Evolutionary conservation across 345 rosid genomes (phyloP).

Genomic region (Pugionium dolabratum): DNA sequence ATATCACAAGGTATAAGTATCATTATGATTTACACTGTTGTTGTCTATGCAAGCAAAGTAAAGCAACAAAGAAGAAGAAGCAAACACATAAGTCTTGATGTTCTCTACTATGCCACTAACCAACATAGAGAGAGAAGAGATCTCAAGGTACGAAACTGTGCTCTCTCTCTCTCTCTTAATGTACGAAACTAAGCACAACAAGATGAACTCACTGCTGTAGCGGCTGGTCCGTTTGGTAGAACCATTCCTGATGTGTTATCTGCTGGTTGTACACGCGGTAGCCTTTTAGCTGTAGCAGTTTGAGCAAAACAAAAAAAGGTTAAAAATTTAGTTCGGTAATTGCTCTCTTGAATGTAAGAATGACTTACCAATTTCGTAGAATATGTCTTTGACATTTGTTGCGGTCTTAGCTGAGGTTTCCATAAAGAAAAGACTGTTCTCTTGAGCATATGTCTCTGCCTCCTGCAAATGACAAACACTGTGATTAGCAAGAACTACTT

Average conservation of each 20-base stretch:
- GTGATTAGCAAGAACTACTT: conserved; percentile 14
- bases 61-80: conserved; percentile 27
- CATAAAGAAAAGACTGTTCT: conserved; percentile 78
- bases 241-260: conserved; percentile 61
- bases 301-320: not conserved
- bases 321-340: not conserved
- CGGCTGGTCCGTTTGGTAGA: conserved; percentile 44
- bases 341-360: conserved; percentile 18
- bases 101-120: conserved; percentile 33
- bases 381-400: conserved; percentile 70
- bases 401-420: conserved; percentile 88
- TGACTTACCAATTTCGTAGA: conserved; percentile 71
- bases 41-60: conserved; percentile 30
- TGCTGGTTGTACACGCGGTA: conserved; percentile 62
- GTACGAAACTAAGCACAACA: conserved; percentile 49
- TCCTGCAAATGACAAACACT: conserved; percentile 52
- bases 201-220: conserved; percentile 44
- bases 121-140: not conserved
- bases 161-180: not conserved
- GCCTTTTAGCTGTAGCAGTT: conserved; percentile 52
- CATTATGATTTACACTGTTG: conserved; percentile 34
- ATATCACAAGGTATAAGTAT: conserved; percentile 28
- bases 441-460: conserved; percentile 67
- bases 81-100: conserved; percentile 25
- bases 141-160: too few species aligned